Base-by-base conservation (phyloP, 129 eudicot species). In the Flaveria robusta region DNA sequence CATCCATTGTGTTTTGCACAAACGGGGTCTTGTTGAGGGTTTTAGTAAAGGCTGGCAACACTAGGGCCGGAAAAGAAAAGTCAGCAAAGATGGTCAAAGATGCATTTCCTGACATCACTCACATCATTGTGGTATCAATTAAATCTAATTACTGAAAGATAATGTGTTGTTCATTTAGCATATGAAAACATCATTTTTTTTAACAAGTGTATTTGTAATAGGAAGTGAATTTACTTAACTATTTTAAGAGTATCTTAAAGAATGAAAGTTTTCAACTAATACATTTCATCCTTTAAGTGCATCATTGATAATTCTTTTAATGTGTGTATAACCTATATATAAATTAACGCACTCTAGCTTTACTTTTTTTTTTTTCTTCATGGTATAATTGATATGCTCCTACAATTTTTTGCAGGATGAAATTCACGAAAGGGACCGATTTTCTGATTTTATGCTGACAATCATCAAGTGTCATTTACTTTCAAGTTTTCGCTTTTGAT, bases 391-490 rank as follows among this genome's bases (percentile, higher is more conserved):
- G 12, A 76, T 60, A 26, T 15, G 46, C 55, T 7, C 29, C 31
- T 55, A 24, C 37, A 41, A 52, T 22, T 22, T 55, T 85, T 83
- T 74, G 87, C 72, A 95, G 99, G 99, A 95, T 83, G 99, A 95
- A 83, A 95, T 95, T 80, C 99, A 95, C 77, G 99, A 95, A 81
- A 85, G 99, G 74, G 99, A 95, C 74, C 94, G 96, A 54, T 95
- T 82, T 76, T 87, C 97, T 34, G 99, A 95, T 83, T 87, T 95
- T 67, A 86, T 91, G 94, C 91, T 95, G 20, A 86, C 99, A 78
- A 87, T 95, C 49, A 81, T 95, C 82, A 95, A 96, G 99, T 95
- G 62, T 79, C 79, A 62, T 54, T 66, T 22, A 19, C 59, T 45
- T 60, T 78, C 20, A 62, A 56, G 46, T 65, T 24, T 64, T 68